phyloP scores from a whole-genome alignment of 2,329 filamentous ascomycete species.

The Aspergillus niger region DNA sequence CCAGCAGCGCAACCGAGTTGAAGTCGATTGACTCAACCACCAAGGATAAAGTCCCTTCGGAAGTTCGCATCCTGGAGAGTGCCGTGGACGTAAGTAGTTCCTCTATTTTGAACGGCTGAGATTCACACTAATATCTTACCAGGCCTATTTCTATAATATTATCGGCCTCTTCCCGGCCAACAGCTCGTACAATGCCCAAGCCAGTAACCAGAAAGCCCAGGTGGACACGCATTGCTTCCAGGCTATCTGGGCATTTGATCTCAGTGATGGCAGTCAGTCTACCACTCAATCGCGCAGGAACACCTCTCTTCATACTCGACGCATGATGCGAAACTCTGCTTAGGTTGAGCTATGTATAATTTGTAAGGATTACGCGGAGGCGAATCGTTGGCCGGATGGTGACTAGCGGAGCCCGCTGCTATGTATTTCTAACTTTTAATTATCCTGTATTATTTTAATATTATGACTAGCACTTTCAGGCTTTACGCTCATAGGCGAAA shows the following conservation, averaged over 20 bases:
- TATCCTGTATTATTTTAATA: no score
- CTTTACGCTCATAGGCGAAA: no score
- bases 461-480: no score
- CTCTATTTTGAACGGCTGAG: not conserved
- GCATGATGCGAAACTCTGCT: no score
- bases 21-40: not conserved
- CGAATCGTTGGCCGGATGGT: no score
- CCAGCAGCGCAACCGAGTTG: not conserved
- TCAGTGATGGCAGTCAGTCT: not conserved
- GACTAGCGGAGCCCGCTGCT: no score
- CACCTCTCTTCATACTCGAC: no score
- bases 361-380: no score
- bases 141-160: conserved; percentile 7
- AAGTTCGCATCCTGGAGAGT: conserved; percentile 2
- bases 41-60: not conserved
- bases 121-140: not conserved
- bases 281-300: no score
- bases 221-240: conserved; percentile 6
- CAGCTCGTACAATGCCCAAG: conserved; percentile 8
- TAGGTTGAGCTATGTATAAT: no score
- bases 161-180: conserved; percentile 6
- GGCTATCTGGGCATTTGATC: conserved; percentile 8
- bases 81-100: not conserved
- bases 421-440: no score
- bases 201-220: conserved; percentile 6